Percentiles rank a stretch among this genome's conserved stretches.
phyloP scores from a whole-genome alignment of 192 early-diverging fungal genomes.

The Lobosporangium transversale region DNA sequence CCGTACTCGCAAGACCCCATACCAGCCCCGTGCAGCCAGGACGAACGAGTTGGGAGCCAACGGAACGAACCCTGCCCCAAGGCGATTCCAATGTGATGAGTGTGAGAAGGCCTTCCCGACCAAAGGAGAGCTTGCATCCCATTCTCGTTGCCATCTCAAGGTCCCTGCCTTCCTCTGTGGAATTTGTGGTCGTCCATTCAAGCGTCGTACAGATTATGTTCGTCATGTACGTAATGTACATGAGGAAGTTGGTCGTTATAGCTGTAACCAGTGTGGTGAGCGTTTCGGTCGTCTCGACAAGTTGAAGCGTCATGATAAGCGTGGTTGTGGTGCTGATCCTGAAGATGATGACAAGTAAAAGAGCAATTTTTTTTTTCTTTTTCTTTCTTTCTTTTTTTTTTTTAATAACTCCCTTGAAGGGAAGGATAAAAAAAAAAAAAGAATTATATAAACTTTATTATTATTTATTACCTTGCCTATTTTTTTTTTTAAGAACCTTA shows the following conservation, averaged over 20 bases:
- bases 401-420: too few species aligned
- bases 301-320: constrained; percentile 48
- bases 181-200: constrained; percentile 51
- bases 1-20: constrained; percentile 18
- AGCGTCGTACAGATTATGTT: constrained; percentile 49
- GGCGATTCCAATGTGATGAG: constrained; percentile 50
- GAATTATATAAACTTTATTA: too few species aligned
- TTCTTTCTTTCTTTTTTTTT: too few species aligned
- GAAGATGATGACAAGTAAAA: constrained; percentile 34
- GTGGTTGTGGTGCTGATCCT: constrained; percentile 35
- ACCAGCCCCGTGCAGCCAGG: constrained; percentile 21
- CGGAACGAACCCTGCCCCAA: constrained; percentile 15
- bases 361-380: too few species aligned
- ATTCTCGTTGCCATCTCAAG: constrained; percentile 46
- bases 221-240: constrained; percentile 52
- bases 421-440: too few species aligned
- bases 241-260: constrained; percentile 51
- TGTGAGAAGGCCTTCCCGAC: constrained; percentile 52
- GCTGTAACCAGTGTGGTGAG: constrained; percentile 42
- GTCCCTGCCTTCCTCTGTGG: constrained; percentile 50
- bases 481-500: too few species aligned
- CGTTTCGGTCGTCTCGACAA: constrained; percentile 51
- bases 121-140: constrained; percentile 49
- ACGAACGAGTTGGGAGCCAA: constrained; percentile 5
- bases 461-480: too few species aligned